Conservation (phyloP, 2,329 filamentous ascomycete genomes). For the Cercospora berteroae region DNA sequence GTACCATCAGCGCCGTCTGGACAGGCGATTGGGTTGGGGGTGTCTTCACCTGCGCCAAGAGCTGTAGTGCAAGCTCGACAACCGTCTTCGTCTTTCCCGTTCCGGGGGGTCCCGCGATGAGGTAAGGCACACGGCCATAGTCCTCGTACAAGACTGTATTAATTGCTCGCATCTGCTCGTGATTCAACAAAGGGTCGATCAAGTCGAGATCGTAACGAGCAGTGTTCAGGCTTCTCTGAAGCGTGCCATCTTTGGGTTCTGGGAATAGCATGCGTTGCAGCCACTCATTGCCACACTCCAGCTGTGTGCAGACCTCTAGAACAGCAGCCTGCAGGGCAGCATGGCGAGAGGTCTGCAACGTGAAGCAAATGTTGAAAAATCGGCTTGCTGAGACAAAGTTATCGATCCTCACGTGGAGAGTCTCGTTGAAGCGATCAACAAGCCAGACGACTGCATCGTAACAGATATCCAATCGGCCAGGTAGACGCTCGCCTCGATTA, state of each 20-base stretch:
- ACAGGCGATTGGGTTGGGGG: too few relatives aligned
- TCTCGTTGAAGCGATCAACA: constrained; percentile 28
- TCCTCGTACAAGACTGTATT: constrained; percentile 42
- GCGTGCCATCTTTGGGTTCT: constrained; percentile 36
- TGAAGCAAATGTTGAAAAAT: constrained; percentile 28
- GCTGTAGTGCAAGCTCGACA: constrained; percentile 45
- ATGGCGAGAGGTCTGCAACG: constrained; percentile 20
- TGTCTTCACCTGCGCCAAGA: constrained; percentile 14
- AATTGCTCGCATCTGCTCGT: constrained; percentile 50
- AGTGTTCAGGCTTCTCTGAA: constrained; percentile 42
- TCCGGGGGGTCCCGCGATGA: constrained; percentile 52
- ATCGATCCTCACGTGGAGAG: constrained; percentile 24
- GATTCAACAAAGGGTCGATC: constrained; percentile 46
- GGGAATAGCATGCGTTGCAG: constrained; percentile 47
- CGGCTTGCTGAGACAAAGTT: constrained; percentile 15
- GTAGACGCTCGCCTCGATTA: constrained; percentile 3
- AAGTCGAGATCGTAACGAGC: constrained; percentile 38
- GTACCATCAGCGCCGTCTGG: background rate
- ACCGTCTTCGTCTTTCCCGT: constrained; percentile 54
- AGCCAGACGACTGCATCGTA: constrained; percentile 28
- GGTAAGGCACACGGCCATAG: constrained; percentile 48
- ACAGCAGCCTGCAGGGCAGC: constrained; percentile 19
- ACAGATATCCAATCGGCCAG: constrained; percentile 12
- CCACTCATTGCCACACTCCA: constrained; percentile 30
- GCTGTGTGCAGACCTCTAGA: constrained; percentile 5